Conservation (phyloP, 108 stramenopile genomes). For the Skeletonema potamos region DNA sequence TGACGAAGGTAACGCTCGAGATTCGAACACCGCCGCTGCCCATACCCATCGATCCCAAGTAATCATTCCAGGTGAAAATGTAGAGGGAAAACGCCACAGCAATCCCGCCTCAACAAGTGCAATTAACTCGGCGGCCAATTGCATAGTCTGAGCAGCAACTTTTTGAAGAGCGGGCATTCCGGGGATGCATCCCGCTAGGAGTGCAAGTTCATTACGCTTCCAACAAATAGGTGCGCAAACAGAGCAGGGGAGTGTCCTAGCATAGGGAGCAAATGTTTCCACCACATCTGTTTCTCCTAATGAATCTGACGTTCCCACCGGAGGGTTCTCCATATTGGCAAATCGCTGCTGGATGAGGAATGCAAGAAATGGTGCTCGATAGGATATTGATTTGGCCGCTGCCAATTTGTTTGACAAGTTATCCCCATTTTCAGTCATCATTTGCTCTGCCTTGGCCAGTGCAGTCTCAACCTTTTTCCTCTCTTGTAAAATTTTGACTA, state of each 20-base stretch:
- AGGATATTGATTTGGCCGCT: conserved; percentile 16
- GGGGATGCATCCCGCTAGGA: conserved; percentile 76
- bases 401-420: conserved; percentile 24
- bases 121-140: conserved; percentile 69
- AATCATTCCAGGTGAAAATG: conserved; percentile 73
- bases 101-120: conserved; percentile 80
- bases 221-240: conserved; percentile 81
- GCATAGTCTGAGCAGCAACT: conserved; percentile 69
- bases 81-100: conserved; percentile 58
- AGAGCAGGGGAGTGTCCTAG: conserved; percentile 80
- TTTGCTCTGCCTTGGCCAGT: conserved; percentile 20
- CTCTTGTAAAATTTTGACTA: conserved; percentile 86
- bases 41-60: conserved; percentile 93
- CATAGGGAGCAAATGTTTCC: conserved; percentile 82
- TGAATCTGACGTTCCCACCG: conserved; percentile 31
- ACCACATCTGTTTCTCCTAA: conserved; percentile 39
- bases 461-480: conserved; percentile 74
- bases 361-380: conserved; percentile 44
- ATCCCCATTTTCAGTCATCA: neutral
- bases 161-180: conserved; percentile 75
- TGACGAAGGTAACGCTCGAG: conserved; percentile 63
- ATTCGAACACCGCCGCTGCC: conserved; percentile 78
- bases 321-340: conserved; percentile 53
- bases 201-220: conserved; percentile 84
- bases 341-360: conserved; percentile 84